A percentile compares a stretch with the other conserved stretches of the same genome.
Evolutionary conservation across 176 grass and related monocot genomes (phyloP).

Genomic region (Paspalum notatum): DNA sequence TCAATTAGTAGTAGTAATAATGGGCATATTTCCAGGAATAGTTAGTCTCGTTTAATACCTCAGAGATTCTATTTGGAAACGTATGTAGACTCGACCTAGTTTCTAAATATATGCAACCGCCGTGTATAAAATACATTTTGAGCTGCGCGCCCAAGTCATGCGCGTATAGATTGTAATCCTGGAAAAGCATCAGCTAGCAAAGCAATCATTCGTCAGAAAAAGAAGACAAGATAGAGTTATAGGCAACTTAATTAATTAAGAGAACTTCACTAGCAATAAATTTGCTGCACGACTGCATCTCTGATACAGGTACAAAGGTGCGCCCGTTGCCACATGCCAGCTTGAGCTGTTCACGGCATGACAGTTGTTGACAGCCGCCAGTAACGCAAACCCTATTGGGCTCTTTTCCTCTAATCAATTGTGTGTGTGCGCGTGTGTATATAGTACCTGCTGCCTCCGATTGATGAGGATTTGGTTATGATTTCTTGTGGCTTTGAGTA

Average conservation of each 20-base stretch:
- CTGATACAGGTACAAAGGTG: background rate
- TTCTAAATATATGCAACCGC: background rate
- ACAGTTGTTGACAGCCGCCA: background rate
- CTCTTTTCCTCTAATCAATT: background rate
- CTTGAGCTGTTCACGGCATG: background rate
- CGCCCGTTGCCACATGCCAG: background rate
- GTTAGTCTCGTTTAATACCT: background rate
- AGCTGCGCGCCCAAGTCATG: background rate
- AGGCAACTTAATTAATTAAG: background rate
- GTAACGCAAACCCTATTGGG: background rate
- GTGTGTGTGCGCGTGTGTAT: too few relatives aligned
- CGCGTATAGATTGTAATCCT: background rate
- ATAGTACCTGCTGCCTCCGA: background rate
- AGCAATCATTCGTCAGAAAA: conserved; percentile 24
- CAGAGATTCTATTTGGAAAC: background rate
- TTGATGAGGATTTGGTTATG: background rate
- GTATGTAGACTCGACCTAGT: background rate
- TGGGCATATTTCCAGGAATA: conserved; percentile 4
- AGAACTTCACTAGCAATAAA: background rate
- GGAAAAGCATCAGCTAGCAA: background rate
- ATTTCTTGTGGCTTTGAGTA: conserved; percentile 15
- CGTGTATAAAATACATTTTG: background rate
- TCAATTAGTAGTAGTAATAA: background rate
- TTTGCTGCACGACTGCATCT: conserved; percentile 17
- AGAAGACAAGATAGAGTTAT: background rate